A percentile compares a stretch with the other conserved stretches of the same genome.
Evolutionary conservation across 768 basidiomycete species (phyloP).

Genomic region (Panaeolus cyanescens): DNA sequence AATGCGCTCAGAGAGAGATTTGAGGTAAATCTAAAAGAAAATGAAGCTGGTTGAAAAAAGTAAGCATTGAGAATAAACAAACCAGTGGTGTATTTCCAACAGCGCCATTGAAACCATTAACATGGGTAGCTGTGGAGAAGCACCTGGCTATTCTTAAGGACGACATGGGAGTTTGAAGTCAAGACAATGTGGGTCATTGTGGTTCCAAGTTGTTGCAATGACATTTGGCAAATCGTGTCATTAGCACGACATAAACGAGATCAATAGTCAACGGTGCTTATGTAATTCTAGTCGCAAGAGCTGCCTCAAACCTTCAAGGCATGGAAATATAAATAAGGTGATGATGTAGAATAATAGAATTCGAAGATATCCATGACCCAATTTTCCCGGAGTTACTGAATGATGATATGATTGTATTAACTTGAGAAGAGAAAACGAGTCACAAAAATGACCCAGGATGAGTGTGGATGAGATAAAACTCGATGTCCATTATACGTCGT

Average conservation of each 20-base stretch:
- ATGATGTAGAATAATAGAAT: slow-evolving; percentile 1
- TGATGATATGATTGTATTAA: slow-evolving; percentile 23
- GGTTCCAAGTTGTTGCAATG: not conserved
- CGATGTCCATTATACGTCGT: not conserved
- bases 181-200: slow-evolving; percentile 4
- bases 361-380: not conserved
- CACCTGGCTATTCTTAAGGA: slow-evolving; percentile 28
- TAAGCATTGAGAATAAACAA: slow-evolving; percentile 21
- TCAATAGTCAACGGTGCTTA: not conserved
- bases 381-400: not conserved
- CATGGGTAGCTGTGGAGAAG: slow-evolving; percentile 42
- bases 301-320: not conserved
- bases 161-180: slow-evolving; percentile 31
- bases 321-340: not conserved
- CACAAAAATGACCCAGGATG: not conserved
- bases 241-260: slow-evolving; percentile 37
- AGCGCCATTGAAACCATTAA: slow-evolving; percentile 82
- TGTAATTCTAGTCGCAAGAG: not conserved
- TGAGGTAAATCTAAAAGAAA: slow-evolving; percentile 71
- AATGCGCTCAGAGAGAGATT: slow-evolving; percentile 77
- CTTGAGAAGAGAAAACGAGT: slow-evolving; percentile 24
- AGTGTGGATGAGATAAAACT: not conserved
- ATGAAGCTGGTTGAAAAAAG: not conserved
- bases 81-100: slow-evolving; percentile 95
- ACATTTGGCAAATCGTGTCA: slow-evolving; percentile 5